Evolutionary conservation across 257 asterid genomes (phyloP), one percentile per base, ranked within the genome.

Genomic region (Nicotiana paniculata): DNA sequence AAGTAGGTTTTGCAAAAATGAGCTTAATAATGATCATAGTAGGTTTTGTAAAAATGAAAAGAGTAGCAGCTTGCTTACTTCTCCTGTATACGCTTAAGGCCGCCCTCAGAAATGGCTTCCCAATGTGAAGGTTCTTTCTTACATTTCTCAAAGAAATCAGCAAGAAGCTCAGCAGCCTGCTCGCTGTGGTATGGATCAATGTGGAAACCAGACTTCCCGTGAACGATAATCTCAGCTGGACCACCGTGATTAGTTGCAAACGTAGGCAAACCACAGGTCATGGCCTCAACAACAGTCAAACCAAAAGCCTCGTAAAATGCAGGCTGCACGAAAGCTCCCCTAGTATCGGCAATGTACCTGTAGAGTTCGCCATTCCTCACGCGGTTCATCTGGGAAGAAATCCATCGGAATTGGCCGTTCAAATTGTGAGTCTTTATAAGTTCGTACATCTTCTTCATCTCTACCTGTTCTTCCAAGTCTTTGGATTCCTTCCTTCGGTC

Each of bases 301-400:
- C 99, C 99, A 16, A 96, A 96, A 6, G 98, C 99, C 90, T 96
- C 98, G 32, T 96, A 94, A 72, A 96, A 93, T 61, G 99, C 99
- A 12, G 98, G 98, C 83, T 96, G 99, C 86, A 96, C 98, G 12
- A 96, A 96, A 7, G 86, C 93, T 0, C 99, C 99, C 24, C 61
- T 88, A 0, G 93, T 91, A 90, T 96, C 98, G 2, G 97, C 96
- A 30, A 96, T 93, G 91, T 37, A 94, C 21, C 98, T 96, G 87
- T 94, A 96, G 81, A 96, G 95, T 84, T 96, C 99, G 0, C 98
- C 99, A 18, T 96, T 96, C 84, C 98, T 90, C 32, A 93, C 96
- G 0, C 98, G 92, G 95, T 96, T 94, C 98, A 94, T 96, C 85
- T 96, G 99, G 37, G 99, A 94, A 35, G 99, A 94, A 81, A 96